Base-by-base conservation (phyloP, 192 early-diverging fungal genomes). In the Entomortierella beljakovae region DNA sequence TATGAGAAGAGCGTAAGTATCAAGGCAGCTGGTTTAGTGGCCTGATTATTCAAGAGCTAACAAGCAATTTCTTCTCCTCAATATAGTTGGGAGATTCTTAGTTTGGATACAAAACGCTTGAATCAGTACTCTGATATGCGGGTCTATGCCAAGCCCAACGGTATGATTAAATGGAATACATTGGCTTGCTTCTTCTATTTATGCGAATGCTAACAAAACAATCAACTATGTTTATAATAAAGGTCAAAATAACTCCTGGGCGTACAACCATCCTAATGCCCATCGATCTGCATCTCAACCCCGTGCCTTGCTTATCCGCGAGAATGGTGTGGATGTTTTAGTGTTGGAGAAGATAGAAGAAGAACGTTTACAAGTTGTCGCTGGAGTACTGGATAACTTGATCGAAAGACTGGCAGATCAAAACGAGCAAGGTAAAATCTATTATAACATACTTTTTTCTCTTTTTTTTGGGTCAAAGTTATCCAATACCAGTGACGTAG, bases 321-420 rank as follows among this genome's bases (percentile, higher is more conserved):
- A 89, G 43, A 85, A 88, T 55, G 88, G 83, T 0, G 50, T 59
- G 1, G 86, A 91, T 68, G 88, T 90, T 9, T 65, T 91, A 6
- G 80, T 88, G 20, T 82, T 91, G 83, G 86, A 91, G 42, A 85
- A 88, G 68, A 60, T 82, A 20, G 69, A 50, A 20, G 69, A 50
- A 10, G 88, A 83, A 1, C 81, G 84, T 46, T 43, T 90, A 29
- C 86, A 86, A 32, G 83, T 93, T 23, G 79, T 92, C 15, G 83
- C 86, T 2, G 92, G 88, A n/a, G 83, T 88, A 22, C 34, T 86
- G 6, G 90, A 92, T 25, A 91, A 90, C 33, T 56, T 93, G 33
- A 81, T 93, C 55, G 68, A 84, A 43, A 73, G 86, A 66, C 59
- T 93, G 35, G 90, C 88, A 3, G 87, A 92, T 50, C 89, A 89